These are phyloP conservation scores for Ananas comosus DNA, from an alignment of 176 grass and related monocot genomes.

Conservation along the genomic window DNA sequence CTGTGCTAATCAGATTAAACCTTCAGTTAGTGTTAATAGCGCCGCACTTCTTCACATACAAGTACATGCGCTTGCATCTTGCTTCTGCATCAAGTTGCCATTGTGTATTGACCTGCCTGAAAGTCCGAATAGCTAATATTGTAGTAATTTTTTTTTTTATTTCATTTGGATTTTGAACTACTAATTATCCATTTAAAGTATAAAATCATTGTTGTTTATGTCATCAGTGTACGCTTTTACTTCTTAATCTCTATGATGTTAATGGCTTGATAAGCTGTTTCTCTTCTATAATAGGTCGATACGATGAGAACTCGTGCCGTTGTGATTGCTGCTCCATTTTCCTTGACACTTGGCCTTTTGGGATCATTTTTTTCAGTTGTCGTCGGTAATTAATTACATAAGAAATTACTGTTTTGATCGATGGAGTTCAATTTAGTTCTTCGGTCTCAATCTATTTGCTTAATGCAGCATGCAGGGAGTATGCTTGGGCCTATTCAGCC, in stretches of 20 bases:
- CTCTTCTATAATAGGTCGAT: constrained; percentile 10
- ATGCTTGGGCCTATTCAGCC: constrained; percentile 18
- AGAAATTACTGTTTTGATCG: not conserved
- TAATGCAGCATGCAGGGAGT: constrained; percentile 11
- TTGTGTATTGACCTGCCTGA: too few species aligned
- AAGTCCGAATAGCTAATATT: too few species aligned
- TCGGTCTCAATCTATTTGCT: not conserved
- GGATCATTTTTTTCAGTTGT: constrained; percentile 19
- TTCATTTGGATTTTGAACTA: too few species aligned
- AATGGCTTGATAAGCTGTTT: not conserved
- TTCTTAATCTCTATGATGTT: not conserved
- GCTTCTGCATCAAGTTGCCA: too few species aligned
- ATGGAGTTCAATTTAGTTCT: not conserved
- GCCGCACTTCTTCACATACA: too few species aligned
- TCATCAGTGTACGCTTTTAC: too few species aligned
- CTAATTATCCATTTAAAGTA: too few species aligned
- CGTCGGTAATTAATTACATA: constrained; percentile 6
- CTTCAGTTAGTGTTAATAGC: too few species aligned
- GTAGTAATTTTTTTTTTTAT: too few species aligned
- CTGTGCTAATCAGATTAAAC: too few species aligned
- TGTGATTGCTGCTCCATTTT: constrained; percentile 27
- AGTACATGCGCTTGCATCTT: too few species aligned
- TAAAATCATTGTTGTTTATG: too few species aligned
- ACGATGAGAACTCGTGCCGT: constrained; percentile 14
- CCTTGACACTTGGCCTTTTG: constrained; percentile 19